These are phyloP conservation scores for Pestalotiopsis fici DNA, from an alignment of 2,329 filamentous ascomycete genomes.

Conservation along the genomic window DNA sequence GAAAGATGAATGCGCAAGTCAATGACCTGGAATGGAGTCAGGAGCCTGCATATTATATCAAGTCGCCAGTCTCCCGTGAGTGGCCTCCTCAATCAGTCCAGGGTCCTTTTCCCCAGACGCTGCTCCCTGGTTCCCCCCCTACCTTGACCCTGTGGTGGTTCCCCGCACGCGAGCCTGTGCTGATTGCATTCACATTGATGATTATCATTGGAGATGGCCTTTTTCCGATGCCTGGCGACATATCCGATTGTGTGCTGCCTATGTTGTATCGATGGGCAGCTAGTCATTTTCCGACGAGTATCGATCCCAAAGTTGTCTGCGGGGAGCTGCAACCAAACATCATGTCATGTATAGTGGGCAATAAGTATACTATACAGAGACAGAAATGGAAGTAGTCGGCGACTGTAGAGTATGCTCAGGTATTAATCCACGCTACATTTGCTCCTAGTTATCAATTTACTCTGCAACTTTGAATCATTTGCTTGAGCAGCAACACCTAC, in stretches of 20 bases:
- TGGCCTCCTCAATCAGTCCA: neutral
- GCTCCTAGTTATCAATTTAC: too few species aligned
- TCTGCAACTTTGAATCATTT: too few species aligned
- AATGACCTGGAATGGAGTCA: neutral
- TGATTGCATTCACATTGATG: neutral
- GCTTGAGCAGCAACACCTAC: neutral
- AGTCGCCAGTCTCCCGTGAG: neutral
- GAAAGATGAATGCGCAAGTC: neutral
- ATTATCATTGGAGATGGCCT: neutral
- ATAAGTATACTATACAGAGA: neutral
- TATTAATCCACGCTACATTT: neutral
- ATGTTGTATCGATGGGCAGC: neutral
- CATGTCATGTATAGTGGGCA: neutral
- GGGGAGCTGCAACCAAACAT: neutral
- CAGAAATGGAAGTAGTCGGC: neutral
- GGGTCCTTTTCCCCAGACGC: neutral
- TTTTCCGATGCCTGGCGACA: neutral
- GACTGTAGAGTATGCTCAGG: neutral
- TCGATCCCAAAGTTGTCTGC: neutral
- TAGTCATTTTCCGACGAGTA: neutral
- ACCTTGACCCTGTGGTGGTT: neutral
- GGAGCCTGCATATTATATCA: neutral
- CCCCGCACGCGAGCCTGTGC: neutral
- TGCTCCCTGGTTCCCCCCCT: neutral
- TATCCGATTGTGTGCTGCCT: neutral